Evolutionary conservation across 1,139 yeast genomes (phyloP), one percentile per base, ranked within the genome.

Genomic region (Taphrina sp.): DNA sequence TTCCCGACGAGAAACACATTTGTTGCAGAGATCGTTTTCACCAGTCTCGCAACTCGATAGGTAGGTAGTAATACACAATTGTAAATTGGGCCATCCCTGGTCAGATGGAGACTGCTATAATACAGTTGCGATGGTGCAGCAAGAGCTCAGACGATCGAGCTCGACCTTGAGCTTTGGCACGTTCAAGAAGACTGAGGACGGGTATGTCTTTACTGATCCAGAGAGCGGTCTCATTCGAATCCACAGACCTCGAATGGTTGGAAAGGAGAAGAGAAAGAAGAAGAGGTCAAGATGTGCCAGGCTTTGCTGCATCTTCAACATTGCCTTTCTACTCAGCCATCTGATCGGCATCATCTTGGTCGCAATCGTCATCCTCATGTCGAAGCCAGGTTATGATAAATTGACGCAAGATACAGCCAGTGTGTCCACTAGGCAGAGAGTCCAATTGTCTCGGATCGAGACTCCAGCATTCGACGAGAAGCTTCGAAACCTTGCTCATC

Each of bases 311-410:
- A 20, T 17, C 22, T 12, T 24, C 3, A 12, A 22, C 7, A 36
- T 47, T 8, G 44, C 24, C 10, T 7, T 47, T 26, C 23, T 31
- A n/a, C 28, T 20, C 4, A 20, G 36, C 3, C 33, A n/a, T 3
- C 14, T 37, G 22, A 23, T 22, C 16, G 37, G 23, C 17, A 14
- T 31, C n/a, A 42, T 20, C 1, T 29, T 33, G 8, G 29, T 43
- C 38, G 20, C 36, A 3, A 24, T 39, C 26, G 24, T 26, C 23
- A 46, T 35, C 12, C 33, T 29, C 29, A 31, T 39, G 14, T 49
- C 54, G 23, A 26, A 37, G 19, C 41, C 54, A 7, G 54, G 54
- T 10, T 49, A 31, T 16, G 39, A 49, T 20, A 49, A 49, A 24
- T 14, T 14, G 12, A 39, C 31, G 3, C 54, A 49, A 29, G 54